These are phyloP conservation scores for Xylaria grammica DNA, from an alignment of 495 filamentous ascomycete genomes.

Conservation along the genomic window DNA sequence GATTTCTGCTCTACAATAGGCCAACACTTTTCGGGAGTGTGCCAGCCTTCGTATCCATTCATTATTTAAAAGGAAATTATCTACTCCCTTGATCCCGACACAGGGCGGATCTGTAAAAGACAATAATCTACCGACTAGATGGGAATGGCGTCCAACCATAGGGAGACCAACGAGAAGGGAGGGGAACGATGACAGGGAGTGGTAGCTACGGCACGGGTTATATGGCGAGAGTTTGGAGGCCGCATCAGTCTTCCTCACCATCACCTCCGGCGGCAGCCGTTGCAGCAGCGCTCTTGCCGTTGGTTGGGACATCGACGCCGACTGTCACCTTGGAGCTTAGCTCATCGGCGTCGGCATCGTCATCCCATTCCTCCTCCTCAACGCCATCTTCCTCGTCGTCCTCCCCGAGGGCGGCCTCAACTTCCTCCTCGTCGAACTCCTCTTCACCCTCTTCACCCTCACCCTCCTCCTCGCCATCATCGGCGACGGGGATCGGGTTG, in stretches of 20 bases:
- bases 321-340: slow-evolving; percentile 36
- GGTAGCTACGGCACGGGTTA: background rate
- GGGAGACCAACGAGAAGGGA: slow-evolving; percentile 3
- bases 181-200: background rate
- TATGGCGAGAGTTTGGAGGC: background rate
- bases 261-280: slow-evolving; percentile 37
- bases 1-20: slow-evolving; percentile 2
- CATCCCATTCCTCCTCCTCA: slow-evolving; percentile 37
- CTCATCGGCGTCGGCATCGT: slow-evolving; percentile 38
- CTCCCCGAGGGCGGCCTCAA: slow-evolving; percentile 41
- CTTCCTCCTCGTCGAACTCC: slow-evolving; percentile 43
- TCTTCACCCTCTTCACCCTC: slow-evolving; percentile 41
- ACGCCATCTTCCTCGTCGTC: slow-evolving; percentile 44
- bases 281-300: slow-evolving; percentile 42
- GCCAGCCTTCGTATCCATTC: background rate
- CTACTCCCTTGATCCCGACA: background rate
- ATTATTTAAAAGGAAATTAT: background rate
- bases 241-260: slow-evolving; percentile 41
- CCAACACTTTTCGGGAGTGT: background rate
- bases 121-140: slow-evolving; percentile 6
- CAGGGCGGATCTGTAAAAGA: slow-evolving; percentile 1
- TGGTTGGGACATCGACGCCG: slow-evolving; percentile 34
- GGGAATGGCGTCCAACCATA: background rate
- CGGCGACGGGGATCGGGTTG: slow-evolving; percentile 34
- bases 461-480: slow-evolving; percentile 41